These are phyloP conservation scores for Trypanosoma avium DNA, from an alignment of 208 protist genomes.

Conservation along the genomic window DNA sequence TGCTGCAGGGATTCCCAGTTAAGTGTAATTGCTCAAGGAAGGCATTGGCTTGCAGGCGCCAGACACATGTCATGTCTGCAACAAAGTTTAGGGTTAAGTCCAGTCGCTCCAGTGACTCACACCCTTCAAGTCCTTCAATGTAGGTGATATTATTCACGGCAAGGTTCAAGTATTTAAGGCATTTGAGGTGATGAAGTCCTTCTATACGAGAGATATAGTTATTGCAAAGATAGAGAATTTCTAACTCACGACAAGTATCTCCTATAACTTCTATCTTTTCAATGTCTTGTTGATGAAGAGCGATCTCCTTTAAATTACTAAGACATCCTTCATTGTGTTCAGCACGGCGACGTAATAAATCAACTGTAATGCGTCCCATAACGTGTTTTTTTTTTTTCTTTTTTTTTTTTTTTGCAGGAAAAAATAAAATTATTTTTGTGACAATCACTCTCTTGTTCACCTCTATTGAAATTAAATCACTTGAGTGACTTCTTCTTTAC, in stretches of 20 bases:
- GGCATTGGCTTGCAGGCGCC: slow-evolving; percentile 76
- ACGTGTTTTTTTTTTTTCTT: neutral
- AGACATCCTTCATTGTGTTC: slow-evolving; percentile 97
- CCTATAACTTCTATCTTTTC: slow-evolving; percentile 90
- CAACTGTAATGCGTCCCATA: slow-evolving; percentile 90
- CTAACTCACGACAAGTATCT: slow-evolving; percentile 84
- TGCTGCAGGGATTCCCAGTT: slow-evolving; percentile 95
- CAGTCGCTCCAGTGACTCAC: slow-evolving; percentile 94
- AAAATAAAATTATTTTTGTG: neutral
- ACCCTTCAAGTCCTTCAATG: slow-evolving; percentile 93
- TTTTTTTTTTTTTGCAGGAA: neutral
- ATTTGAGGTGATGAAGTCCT: slow-evolving; percentile 93
- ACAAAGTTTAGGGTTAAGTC: slow-evolving; percentile 98
- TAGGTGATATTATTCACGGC: slow-evolving; percentile 96
- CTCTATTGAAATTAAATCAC: too few relatives aligned
- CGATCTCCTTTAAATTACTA: slow-evolving; percentile 93
- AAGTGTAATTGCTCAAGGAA: slow-evolving; percentile 91
- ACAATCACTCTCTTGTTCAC: neutral
- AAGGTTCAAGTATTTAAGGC: slow-evolving; percentile 97
- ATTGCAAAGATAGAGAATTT: slow-evolving; percentile 97
- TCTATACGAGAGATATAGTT: slow-evolving; percentile 96
- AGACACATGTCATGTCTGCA: slow-evolving; percentile 79
- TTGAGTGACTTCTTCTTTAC: too few relatives aligned
- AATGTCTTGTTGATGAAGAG: slow-evolving; percentile 97
- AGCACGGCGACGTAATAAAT: slow-evolving; percentile 93